Base-by-base conservation (phyloP, 208 protist genomes). In the Leishmania aethiopica region DNA sequence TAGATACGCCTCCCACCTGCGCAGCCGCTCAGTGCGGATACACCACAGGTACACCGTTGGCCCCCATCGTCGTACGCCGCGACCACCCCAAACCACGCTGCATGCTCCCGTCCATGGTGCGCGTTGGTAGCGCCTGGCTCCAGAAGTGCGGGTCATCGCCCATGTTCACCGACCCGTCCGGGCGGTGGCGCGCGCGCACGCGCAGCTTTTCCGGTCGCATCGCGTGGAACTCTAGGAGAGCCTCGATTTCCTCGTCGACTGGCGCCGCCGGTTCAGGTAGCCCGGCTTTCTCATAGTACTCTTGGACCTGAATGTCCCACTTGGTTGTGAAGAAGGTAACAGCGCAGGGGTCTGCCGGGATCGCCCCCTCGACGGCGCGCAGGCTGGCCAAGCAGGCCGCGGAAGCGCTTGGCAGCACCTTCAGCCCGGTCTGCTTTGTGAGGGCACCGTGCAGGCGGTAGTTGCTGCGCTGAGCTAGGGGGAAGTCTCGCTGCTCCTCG, bases 251-350 rank as follows among this genome's bases (percentile, higher is more conserved):
- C 66, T 94, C 91, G 77, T 96, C 94, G 8, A 93, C 75, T 25
- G 93, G 93, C 37, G 88, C 86, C 6, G 93, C 93, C 4, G 96
- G 96, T 81, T 98, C 94, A 2, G 89, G 87, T 49, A 96, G 73
- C 7, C 87, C 91, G n/a, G 88, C 62, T 45, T 79, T 81, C 76
- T 96, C 92, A 83, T 98, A 98, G 82, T 90, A 98, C 86, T 98
- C 94, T 86, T 98, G 96, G 53, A 98, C 96, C 66, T 97, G 94
- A 77, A 98, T 98, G 77, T 98, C 96, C 94, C 96, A 98, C 85
- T 92, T 95, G 17, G 96, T 98, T 28, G 94, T 92, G 84, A 98
- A 96, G 81, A 98, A 94, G 11, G 92, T 98, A 25, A 90, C 90
- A 1, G 93, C 93, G 75, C 86, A 84, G 13, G 95, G 91, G 45